Evolutionary conservation across 1,284 basidiomycete species (phyloP).

Genomic region (Volvariella surrecta): DNA sequence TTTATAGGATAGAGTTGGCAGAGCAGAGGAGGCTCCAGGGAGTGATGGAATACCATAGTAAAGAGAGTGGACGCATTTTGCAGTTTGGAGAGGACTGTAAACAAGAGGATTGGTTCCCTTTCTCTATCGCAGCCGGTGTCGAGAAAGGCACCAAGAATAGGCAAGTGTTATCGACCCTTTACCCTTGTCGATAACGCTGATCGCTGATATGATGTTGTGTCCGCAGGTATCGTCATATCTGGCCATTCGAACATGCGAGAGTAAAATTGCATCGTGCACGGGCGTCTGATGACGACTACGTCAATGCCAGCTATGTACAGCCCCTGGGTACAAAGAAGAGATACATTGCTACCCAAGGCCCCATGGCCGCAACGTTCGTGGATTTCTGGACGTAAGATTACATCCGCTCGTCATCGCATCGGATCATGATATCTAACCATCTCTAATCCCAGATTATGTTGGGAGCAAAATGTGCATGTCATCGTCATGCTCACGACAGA

Average conservation of each 20-base stretch:
- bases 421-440: constrained; percentile 3
- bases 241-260: constrained; percentile 92
- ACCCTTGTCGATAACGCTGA: no score
- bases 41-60: constrained; percentile 87
- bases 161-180: constrained; percentile 32
- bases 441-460: constrained; percentile 45
- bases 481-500: constrained; percentile 91
- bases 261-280: constrained; percentile 53
- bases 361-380: constrained; percentile 80
- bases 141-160: constrained; percentile 94
- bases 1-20: constrained; percentile 84
- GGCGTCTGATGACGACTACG: constrained; percentile 68
- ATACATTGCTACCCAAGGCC: constrained; percentile 97
- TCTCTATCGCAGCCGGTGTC: constrained; percentile 91
- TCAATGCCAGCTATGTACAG: constrained; percentile 90
- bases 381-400: constrained; percentile 92
- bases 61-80: constrained; percentile 29
- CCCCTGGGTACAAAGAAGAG: constrained; percentile 71
- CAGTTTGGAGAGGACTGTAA: constrained; percentile 3
- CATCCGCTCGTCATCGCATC: constrained; percentile 3
- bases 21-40: constrained; percentile 87
- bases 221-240: constrained; percentile 81
- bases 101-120: constrained; percentile 48
- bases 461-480: constrained; percentile 76
- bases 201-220: constrained; percentile 4